Percentiles rank a stretch among this genome's conserved stretches.
These are phyloP conservation scores for Sarcodon aspratus DNA, from an alignment of 768 basidiomycete species.

Conservation along the genomic window DNA sequence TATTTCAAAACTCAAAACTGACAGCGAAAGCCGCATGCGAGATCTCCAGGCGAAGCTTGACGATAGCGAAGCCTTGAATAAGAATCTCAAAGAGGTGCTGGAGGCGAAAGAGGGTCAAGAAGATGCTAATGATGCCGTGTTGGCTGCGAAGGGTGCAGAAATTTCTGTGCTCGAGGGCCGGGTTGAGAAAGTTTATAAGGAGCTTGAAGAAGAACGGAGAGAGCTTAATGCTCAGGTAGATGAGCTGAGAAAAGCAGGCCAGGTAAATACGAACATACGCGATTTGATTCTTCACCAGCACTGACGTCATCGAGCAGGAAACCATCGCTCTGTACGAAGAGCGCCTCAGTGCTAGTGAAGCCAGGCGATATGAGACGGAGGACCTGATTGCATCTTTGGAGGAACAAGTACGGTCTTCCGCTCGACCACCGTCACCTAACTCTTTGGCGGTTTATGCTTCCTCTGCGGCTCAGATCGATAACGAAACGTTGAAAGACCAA, in stretches of 20 bases:
- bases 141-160: constrained; percentile 50
- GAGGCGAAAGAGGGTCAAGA: constrained; percentile 38
- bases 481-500: constrained; percentile 85
- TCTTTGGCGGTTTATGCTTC: constrained; percentile 29
- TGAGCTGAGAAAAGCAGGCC: constrained; percentile 79
- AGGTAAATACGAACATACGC: constrained; percentile 34
- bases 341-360: constrained; percentile 59
- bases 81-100: constrained; percentile 40
- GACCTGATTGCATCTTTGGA: constrained; percentile 49
- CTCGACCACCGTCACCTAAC: constrained; percentile 22
- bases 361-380: constrained; percentile 70
- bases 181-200: constrained; percentile 30
- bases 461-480: constrained; percentile 87
- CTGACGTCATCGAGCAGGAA: constrained; percentile 38
- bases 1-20: constrained; percentile 34
- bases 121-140: constrained; percentile 34
- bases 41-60: constrained; percentile 35
- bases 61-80: constrained; percentile 30
- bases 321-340: constrained; percentile 95
- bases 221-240: constrained; percentile 71
- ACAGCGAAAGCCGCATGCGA: constrained; percentile 28
- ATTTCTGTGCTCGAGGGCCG: constrained; percentile 41
- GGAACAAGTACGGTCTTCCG: constrained; percentile 26
- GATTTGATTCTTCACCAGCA: constrained; percentile 2
- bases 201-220: constrained; percentile 44